Conservation (phyloP, 768 basidiomycete species). For the Mycena galericulata region DNA sequence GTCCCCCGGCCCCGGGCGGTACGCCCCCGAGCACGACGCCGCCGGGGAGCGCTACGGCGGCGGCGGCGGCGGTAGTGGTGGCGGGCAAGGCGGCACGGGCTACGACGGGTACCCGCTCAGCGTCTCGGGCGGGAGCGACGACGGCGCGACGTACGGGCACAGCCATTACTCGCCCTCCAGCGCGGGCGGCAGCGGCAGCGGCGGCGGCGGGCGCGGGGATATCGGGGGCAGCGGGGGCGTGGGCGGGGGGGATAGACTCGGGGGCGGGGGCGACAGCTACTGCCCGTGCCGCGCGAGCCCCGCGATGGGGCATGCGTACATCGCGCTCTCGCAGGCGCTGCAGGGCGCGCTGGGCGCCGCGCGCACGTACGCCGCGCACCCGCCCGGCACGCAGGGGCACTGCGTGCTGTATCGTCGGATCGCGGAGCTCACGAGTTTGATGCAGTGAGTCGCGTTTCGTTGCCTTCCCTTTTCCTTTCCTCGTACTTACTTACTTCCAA, state of each 20-base stretch:
- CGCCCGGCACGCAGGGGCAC: conserved; percentile 59
- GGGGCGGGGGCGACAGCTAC: conserved; percentile 25
- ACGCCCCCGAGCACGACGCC: background rate
- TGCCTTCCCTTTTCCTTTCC: too few relatives aligned
- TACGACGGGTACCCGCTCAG: too few relatives aligned
- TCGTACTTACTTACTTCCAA: too few relatives aligned
- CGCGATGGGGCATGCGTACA: conserved; percentile 67
- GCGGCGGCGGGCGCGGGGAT: background rate
- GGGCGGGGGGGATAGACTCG: background rate
- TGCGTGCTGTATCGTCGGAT: conserved; percentile 72
- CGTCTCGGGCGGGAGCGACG: conserved; percentile 57
- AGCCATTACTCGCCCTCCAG: conserved; percentile 47
- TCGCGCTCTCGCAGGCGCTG: conserved; percentile 73
- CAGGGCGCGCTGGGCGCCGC: conserved; percentile 67
- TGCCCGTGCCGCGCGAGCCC: conserved; percentile 77
- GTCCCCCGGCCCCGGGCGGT: conserved; percentile 57
- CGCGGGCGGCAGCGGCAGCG: conserved; percentile 40
- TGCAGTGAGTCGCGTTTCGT: conserved; percentile 70
- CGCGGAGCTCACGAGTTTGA: conserved; percentile 68
- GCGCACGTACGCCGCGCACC: conserved; percentile 72
- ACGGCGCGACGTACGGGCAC: conserved; percentile 52
- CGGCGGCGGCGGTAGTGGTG: too few relatives aligned
- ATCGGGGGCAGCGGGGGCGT: background rate
- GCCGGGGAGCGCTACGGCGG: too few relatives aligned
- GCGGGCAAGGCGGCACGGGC: too few relatives aligned